phyloP scores from a whole-genome alignment of 2,329 filamentous ascomycete genomes.

The Hypoxylon sp. region DNA sequence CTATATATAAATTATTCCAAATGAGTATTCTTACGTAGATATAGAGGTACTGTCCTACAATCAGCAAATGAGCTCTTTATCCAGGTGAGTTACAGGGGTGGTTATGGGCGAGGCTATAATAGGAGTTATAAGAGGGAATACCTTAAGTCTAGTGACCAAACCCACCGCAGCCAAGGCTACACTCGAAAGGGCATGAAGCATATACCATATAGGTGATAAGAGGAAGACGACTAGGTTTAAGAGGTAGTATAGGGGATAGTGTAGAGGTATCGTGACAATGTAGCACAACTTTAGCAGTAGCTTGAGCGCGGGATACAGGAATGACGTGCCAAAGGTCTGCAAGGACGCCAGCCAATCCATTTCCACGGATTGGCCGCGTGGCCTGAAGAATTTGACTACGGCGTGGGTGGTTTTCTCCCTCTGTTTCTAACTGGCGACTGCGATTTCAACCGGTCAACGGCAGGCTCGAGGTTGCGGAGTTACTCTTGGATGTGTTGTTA shows the following conservation, averaged over 20 bases:
- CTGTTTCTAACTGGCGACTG: constrained; percentile 22
- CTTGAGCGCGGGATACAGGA: constrained; percentile 42
- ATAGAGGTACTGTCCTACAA: constrained; percentile 51
- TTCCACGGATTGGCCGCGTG: constrained; percentile 35
- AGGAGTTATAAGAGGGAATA: constrained; percentile 38
- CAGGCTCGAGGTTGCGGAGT: constrained; percentile 8
- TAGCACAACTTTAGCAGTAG: constrained; percentile 45
- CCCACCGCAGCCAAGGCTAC: constrained; percentile 36
- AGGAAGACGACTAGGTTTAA: constrained; percentile 47
- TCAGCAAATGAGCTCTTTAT: constrained; percentile 29
- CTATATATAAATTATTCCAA: background rate
- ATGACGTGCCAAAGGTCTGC: constrained; percentile 45
- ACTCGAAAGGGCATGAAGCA: constrained; percentile 40
- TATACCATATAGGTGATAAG: constrained; percentile 51
- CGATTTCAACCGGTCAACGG: constrained; percentile 33
- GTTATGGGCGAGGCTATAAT: constrained; percentile 14
- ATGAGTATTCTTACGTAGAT: constrained; percentile 51
- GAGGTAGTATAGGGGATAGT: constrained; percentile 49
- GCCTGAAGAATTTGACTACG: constrained; percentile 15
- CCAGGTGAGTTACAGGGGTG: constrained; percentile 4
- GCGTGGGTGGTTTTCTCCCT: constrained; percentile 19
- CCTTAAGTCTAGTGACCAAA: constrained; percentile 51
- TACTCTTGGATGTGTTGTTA: constrained; percentile 6
- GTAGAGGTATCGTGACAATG: constrained; percentile 50
- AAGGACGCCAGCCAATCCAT: constrained; percentile 46